Base-by-base conservation (phyloP, 495 filamentous ascomycete genomes). In the Rhypophila decipiens region DNA sequence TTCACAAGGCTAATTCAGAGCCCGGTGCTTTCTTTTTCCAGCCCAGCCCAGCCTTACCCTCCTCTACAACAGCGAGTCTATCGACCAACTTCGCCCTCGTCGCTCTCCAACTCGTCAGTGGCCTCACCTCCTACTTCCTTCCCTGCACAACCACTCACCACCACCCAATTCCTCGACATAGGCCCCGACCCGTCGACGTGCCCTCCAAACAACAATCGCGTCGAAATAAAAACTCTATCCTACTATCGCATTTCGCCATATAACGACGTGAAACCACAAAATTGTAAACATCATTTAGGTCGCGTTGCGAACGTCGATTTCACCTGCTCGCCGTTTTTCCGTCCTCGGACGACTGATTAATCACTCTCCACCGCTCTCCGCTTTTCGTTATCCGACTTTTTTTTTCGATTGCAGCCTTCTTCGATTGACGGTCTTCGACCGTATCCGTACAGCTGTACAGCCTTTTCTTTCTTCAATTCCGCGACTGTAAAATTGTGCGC, bases 1-100 rank as follows among this genome's bases (percentile, higher is more conserved):
- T 46, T 52, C 57, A 65, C 60, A 53, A 65, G 62, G 62, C 62
- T 65, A 63, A 63, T 50, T 53, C 52, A 53, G 49, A 65, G 59
- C 57, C 62, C 59, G 60, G 44, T 49, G 56, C 52, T 35, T 40
- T 46, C n/a, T n/a, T 49, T 39, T 41, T 40, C 42, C 46, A 52
- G 53, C 40, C 39, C 60, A 58, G 51, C 62, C 59, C 60, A 65
- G 59, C 61, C 60, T 63, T 57, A 63, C 51, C 41, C 24, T 50
- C 33, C 29, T 44, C 22, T 20, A 47, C 36, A 39, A 42, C 49
- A 17, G 19, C 44, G 36, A n/a, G n/a, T n/a, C n/a, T n/a, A n/a
- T n/a, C n/a, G n/a, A n/a, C n/a, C n/a, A 33, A 24, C 47, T 23
- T 24, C 24, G 21, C 29, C 15, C 46, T 38, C 24, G 33, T 38